Evolutionary conservation across 305 asterid species (phyloP), one percentile per base, ranked within the genome.

Genomic region (Fraxinus velutina): DNA sequence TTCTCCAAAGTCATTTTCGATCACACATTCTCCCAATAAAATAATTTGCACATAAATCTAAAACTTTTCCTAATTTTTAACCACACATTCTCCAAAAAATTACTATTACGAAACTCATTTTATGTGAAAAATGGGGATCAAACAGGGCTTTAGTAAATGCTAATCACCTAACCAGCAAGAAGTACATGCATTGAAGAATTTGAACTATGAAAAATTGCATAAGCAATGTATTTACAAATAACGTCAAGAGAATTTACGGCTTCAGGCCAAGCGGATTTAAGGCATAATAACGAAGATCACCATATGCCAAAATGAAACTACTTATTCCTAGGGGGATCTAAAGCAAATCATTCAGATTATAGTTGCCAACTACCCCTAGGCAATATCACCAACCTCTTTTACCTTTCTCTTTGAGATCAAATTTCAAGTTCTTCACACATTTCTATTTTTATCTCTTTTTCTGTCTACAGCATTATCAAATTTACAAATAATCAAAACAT

Each of bases 121-220:
- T 44, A 44, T 44, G 17, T 44, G 57, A 44, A 44, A 44, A 12
- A 44, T 12, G 57, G 19, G 57, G 57, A 17, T 44, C 57, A 44
- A 44, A 13, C 57, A 3, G 5, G 57, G 17, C 57, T 44, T 44
- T 44, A 79, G 80, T 74, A 78, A 68, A 72, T 19, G 29, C 27
- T 39, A 68, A 71, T 76, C 81, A 81, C 50, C 42, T 17, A 73
- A 39, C n/a, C 10, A 77, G 79, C 44, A 83, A 79, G 70, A 52
- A 17, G 37, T 76, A 60, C 66, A 50, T 34, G 62, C 70, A 81
- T 44, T 71, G 33, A 70, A 82, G 30, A 57, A 52, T 42, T 66
- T 36, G 81, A 34, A 55, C 29, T 68, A 42, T 7, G 30, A 66
- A 71, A 80, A 42, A 32, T 66, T 37, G 33, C 60, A 52, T 64